Evolutionary conservation across 2,329 filamentous ascomycete genomes (phyloP).

Genomic region (Tolypocladium ovalisporum): DNA sequence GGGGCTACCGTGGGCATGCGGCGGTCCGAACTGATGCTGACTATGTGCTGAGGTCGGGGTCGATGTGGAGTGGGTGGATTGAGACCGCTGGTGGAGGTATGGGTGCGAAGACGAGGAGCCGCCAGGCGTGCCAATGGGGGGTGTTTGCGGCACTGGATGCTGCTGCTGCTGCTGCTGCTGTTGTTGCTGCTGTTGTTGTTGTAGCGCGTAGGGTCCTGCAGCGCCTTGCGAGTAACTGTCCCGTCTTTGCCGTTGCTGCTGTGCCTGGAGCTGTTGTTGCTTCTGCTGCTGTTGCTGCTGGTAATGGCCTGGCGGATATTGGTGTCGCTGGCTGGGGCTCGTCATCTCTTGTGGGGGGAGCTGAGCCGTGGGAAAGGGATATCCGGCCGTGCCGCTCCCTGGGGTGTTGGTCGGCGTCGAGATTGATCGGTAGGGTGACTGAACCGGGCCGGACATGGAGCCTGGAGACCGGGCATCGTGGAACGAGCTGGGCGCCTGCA

Average conservation of each 20-base stretch:
- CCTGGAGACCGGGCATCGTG: constrained; percentile 41
- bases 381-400: constrained; percentile 29
- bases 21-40: constrained; percentile 41
- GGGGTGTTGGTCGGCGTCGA: constrained; percentile 29
- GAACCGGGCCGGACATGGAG: constrained; percentile 20
- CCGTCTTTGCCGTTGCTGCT: constrained; percentile 22
- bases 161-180: constrained; percentile 19
- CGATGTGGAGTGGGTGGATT: constrained; percentile 46
- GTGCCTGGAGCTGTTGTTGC: constrained; percentile 22
- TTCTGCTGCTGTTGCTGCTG: constrained; percentile 28
- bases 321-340: constrained; percentile 42
- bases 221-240: constrained; percentile 34
- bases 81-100: constrained; percentile 38
- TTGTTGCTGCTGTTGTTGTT: constrained; percentile 22
- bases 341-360: constrained; percentile 26
- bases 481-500: constrained; percentile 32
- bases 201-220: constrained; percentile 30
- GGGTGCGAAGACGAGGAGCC: constrained; percentile 18
- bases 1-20: constrained; percentile 44
- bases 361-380: constrained; percentile 38
- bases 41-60: constrained; percentile 53
- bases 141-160: constrained; percentile 32
- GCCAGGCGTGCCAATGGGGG: constrained; percentile 34
- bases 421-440: constrained; percentile 37
- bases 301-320: constrained; percentile 34